Evolutionary conservation across 2,329 filamentous ascomycete species (phyloP).

Genomic region (Cladophialophora carrionii): DNA sequence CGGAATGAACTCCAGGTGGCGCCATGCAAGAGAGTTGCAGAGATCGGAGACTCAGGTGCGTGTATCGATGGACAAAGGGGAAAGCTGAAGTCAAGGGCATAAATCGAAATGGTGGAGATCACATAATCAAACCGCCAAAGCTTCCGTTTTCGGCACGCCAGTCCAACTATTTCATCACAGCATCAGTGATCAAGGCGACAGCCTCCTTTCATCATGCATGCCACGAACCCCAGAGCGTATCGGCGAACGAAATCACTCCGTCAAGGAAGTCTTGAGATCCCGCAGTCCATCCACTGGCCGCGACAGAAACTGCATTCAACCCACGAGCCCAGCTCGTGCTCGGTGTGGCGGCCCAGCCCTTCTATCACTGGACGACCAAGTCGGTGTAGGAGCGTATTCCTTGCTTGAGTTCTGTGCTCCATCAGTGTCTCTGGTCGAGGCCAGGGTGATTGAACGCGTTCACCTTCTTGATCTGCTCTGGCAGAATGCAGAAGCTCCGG

Average conservation of each 20-base stretch:
- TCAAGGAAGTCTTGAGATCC: neutral
- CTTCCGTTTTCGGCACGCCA: neutral
- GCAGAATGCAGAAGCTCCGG: conserved; percentile 11
- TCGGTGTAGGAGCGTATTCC: neutral
- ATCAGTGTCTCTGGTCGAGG: neutral
- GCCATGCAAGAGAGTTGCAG: too few species aligned
- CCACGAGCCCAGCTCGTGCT: neutral
- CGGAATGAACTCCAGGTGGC: too few species aligned
- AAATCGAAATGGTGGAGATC: neutral
- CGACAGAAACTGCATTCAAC: neutral
- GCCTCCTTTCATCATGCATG: too few species aligned
- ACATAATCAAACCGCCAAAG: neutral
- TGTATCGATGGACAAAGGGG: too few species aligned
- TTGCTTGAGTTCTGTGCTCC: neutral
- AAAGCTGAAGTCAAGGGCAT: neutral
- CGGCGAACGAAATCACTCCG: neutral
- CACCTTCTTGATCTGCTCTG: conserved; percentile 17
- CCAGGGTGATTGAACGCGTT: neutral
- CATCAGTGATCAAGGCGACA: too few species aligned
- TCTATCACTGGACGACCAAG: neutral
- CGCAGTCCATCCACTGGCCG: neutral
- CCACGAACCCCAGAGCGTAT: neutral
- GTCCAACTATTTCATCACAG: neutral
- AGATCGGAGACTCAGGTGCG: too few species aligned
- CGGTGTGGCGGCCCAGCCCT: neutral